Conservation (phyloP, 2,329 filamentous ascomycete genomes). For the Fusarium fujikuroi region DNA sequence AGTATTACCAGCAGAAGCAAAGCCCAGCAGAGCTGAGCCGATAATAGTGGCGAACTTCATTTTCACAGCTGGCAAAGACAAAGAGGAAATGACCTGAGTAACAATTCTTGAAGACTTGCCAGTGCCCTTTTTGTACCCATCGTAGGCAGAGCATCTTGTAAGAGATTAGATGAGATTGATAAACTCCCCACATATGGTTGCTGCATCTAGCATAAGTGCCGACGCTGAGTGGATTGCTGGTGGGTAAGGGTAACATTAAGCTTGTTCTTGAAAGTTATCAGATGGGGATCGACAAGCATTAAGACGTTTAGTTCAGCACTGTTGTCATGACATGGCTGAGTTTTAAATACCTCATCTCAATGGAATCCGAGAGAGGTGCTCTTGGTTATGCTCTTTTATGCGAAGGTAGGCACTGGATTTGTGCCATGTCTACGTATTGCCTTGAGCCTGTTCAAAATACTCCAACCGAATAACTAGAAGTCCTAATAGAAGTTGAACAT, state of each 20-base stretch:
- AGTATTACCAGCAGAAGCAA: slow-evolving; percentile 18
- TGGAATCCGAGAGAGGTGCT: not conserved
- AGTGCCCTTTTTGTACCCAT: slow-evolving; percentile 1
- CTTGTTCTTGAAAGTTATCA: slow-evolving; percentile 11
- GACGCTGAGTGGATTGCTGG: slow-evolving; percentile 20
- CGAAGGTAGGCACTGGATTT: not conserved
- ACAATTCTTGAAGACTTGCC: not conserved
- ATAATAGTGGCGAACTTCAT: slow-evolving; percentile 27
- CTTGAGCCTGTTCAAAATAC: not conserved
- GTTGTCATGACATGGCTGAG: not conserved
- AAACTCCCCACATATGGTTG: slow-evolving; percentile 16
- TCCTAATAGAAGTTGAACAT: not conserved
- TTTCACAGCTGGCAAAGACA: not conserved
- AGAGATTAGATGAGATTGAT: slow-evolving; percentile 43
- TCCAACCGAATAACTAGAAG: not conserved
- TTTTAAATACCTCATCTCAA: slow-evolving; percentile 3
- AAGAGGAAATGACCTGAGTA: not conserved
- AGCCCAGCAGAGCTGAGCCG: slow-evolving; percentile 19
- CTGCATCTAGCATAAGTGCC: slow-evolving; percentile 18
- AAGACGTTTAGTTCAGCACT: not conserved
- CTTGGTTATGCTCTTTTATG: not conserved
- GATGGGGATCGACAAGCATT: slow-evolving; percentile 19
- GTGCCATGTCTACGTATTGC: not conserved
- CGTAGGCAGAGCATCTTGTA: not conserved
- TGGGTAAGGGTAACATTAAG: slow-evolving; percentile 32